phyloP scores from a whole-genome alignment of 139 green algal genomes.

The Eudorina sp. region DNA sequence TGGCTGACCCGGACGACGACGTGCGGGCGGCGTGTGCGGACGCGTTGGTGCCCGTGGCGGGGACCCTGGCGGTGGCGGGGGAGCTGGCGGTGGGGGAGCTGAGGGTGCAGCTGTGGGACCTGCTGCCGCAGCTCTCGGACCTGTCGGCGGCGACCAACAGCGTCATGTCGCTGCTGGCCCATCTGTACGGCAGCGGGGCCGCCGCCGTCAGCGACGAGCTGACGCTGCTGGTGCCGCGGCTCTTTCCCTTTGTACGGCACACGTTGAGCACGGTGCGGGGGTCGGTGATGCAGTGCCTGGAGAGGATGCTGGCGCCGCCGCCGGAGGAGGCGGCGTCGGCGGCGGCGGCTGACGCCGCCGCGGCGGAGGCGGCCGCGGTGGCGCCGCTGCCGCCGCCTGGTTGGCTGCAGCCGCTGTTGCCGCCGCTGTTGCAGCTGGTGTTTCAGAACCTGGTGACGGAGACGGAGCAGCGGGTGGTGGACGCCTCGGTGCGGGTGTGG shows the following conservation, averaged over 20 bases:
- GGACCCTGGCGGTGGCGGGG: conserved; percentile 64
- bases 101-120: conserved; percentile 79
- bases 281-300: conserved; percentile 75
- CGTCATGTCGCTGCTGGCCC: conserved; percentile 84
- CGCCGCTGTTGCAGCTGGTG: conserved; percentile 65
- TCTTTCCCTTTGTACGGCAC: conserved; percentile 85
- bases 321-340: not conserved
- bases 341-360: not conserved
- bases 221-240: conserved; percentile 35
- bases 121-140: conserved; percentile 87
- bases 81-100: conserved; percentile 48
- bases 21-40: conserved; percentile 94
- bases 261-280: conserved; percentile 80
- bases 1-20: conserved; percentile 92
- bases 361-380: not conserved
- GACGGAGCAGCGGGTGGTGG: conserved; percentile 62
- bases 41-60: conserved; percentile 85
- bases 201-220: conserved; percentile 27
- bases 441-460: conserved; percentile 91
- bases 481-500: conserved; percentile 72
- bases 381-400: not conserved
- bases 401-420: conserved; percentile 68
- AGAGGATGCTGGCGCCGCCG: conserved; percentile 61
- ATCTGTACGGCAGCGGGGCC: conserved; percentile 68
- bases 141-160: conserved; percentile 83